Evolutionary conservation across 139 green algal genomes (phyloP).

Genomic region (Chlorella sorokiniana): DNA sequence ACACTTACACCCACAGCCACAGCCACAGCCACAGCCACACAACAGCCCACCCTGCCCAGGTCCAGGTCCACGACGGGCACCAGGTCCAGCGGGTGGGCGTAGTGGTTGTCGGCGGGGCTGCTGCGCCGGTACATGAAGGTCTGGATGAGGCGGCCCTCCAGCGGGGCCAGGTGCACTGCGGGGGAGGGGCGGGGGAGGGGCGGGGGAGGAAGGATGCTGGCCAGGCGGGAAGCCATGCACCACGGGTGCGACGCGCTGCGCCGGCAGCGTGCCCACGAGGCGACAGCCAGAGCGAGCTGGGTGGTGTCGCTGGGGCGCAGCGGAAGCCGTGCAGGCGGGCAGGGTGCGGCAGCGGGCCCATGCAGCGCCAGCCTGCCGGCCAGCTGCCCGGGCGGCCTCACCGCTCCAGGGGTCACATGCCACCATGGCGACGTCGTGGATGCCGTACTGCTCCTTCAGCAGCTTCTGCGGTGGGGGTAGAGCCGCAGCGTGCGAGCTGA

Average conservation of each 20-base stretch:
- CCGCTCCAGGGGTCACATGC: constrained; percentile 71
- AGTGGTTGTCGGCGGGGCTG: constrained; percentile 64
- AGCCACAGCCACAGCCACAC: neutral
- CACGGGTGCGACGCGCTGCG: too few relatives aligned
- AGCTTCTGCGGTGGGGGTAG: constrained; percentile 43
- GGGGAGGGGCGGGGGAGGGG: too few relatives aligned
- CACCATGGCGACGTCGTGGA: constrained; percentile 60
- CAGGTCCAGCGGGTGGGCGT: constrained; percentile 78
- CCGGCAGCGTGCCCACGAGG: too few relatives aligned
- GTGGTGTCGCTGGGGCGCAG: too few relatives aligned
- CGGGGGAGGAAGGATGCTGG: too few relatives aligned
- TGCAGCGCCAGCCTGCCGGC: neutral
- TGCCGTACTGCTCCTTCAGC: constrained; percentile 67
- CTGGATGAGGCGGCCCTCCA: constrained; percentile 48
- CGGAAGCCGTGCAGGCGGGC: too few relatives aligned
- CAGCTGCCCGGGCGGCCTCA: neutral
- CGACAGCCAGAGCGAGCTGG: too few relatives aligned
- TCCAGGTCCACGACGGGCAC: constrained; percentile 68
- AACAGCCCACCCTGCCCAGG: neutral
- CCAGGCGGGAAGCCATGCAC: too few relatives aligned
- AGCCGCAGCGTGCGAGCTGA: too few relatives aligned
- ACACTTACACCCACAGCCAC: too few relatives aligned
- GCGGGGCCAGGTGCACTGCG: constrained; percentile 16
- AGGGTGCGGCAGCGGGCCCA: too few relatives aligned
- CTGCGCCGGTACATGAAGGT: constrained; percentile 75